Conservation (phyloP, 129 eudicot species). For the Saussurea involucrata region DNA sequence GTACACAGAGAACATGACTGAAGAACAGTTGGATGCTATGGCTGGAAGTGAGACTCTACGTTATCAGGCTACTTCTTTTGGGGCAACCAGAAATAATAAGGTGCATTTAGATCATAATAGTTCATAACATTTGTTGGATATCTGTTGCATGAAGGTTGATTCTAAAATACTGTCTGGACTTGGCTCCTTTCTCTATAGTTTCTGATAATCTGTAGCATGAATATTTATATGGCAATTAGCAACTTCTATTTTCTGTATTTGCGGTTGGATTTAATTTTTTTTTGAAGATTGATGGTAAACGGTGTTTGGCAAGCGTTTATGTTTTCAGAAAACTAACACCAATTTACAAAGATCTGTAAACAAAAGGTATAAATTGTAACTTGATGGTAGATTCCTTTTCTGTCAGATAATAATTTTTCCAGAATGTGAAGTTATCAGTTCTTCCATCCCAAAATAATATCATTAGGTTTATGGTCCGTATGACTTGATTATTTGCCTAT, state of each 20-base stretch:
- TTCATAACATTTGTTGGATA: background rate
- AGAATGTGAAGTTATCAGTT: background rate
- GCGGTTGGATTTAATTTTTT: background rate
- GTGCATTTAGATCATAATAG: slow-evolving; percentile 29
- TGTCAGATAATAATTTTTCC: background rate
- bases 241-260: background rate
- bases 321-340: background rate
- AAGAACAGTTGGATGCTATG: slow-evolving; percentile 98
- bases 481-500: background rate
- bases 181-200: background rate
- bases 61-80: slow-evolving; percentile 93
- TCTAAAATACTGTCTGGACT: background rate
- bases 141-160: background rate
- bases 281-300: background rate
- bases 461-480: background rate
- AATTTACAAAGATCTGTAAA: background rate
- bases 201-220: background rate
- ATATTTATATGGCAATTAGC: background rate
- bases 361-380: background rate
- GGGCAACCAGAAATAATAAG: slow-evolving; percentile 90
- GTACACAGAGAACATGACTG: slow-evolving; percentile 98
- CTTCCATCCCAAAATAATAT: background rate
- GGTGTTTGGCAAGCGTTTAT: background rate
- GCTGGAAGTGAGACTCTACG: slow-evolving; percentile 97
- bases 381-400: background rate